Percentiles rank a stretch among this genome's conserved stretches.
Evolutionary conservation across 2,329 filamentous ascomycete species (phyloP).

Genomic region (Fusarium incarnatum): DNA sequence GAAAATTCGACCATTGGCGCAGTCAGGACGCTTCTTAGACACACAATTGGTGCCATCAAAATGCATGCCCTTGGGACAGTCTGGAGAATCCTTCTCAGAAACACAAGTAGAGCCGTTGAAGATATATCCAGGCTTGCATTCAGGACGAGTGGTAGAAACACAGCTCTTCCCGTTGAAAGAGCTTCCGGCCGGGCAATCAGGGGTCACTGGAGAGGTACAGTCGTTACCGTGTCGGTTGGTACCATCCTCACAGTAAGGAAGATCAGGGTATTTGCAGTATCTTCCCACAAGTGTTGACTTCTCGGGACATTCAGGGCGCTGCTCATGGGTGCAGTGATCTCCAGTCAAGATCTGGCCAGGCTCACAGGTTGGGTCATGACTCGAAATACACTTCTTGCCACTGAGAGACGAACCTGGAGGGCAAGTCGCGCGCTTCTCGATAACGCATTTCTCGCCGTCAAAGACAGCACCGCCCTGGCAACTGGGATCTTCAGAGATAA

Average conservation of each 20-base stretch:
- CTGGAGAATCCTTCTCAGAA: slow-evolving; percentile 2
- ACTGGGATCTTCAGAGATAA: not conserved
- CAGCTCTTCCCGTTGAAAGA: slow-evolving; percentile 6
- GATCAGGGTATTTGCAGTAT: slow-evolving; percentile 16
- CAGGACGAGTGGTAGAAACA: not conserved
- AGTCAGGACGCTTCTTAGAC: not conserved
- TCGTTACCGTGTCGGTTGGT: slow-evolving; percentile 4
- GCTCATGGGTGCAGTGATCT: not conserved
- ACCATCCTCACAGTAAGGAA: slow-evolving; percentile 6
- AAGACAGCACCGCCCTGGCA: not conserved
- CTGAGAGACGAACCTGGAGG: slow-evolving; percentile 5
- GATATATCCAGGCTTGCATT: not conserved
- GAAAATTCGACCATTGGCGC: not conserved
- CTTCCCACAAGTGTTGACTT: slow-evolving; percentile 3
- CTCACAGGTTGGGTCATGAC: not conserved
- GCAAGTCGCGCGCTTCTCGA: not conserved
- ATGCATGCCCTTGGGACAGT: not conserved
- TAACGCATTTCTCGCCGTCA: slow-evolving; percentile 6
- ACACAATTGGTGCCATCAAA: slow-evolving; percentile 18
- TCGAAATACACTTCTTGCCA: slow-evolving; percentile 14
- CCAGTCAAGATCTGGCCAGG: not conserved
- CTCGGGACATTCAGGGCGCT: not conserved
- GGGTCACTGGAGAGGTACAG: slow-evolving; percentile 2
- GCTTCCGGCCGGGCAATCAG: not conserved
- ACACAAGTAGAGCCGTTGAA: slow-evolving; percentile 5